phyloP scores from a whole-genome alignment of 106 monocot species.

The Agapanthus africanus region DNA sequence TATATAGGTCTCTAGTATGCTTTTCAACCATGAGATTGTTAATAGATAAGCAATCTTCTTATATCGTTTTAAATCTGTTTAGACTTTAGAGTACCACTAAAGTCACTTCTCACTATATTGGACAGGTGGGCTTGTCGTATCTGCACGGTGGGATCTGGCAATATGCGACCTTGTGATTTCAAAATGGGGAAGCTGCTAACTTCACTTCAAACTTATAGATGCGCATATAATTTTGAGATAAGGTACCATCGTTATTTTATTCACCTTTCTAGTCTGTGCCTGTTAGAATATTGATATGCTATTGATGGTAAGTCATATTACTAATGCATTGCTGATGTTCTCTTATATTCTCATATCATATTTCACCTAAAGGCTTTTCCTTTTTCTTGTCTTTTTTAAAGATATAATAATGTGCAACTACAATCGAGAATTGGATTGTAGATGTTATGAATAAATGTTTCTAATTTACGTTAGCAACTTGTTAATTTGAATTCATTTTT shows the following conservation, averaged over 20 bases:
- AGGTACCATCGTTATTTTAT: constrained; percentile 27
- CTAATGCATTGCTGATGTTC: neutral
- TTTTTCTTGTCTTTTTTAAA: too few relatives aligned
- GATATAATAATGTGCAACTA: neutral
- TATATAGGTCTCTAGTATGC: too few relatives aligned
- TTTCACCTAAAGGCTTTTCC: neutral
- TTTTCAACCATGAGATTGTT: too few relatives aligned
- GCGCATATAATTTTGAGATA: constrained; percentile 64
- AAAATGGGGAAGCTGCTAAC: constrained; percentile 57
- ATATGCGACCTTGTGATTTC: constrained; percentile 60
- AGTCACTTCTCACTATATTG: too few relatives aligned
- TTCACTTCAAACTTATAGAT: constrained; percentile 68
- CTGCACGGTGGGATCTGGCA: constrained; percentile 32
- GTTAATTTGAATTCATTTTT: neutral
- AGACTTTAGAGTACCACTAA: too few relatives aligned
- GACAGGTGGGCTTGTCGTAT: constrained; percentile 65
- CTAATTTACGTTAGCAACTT: neutral
- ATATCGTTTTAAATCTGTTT: too few relatives aligned
- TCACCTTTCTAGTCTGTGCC: neutral
- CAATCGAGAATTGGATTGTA: neutral
- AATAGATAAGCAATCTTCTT: too few relatives aligned
- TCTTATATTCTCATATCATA: neutral
- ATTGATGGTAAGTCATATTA: neutral
- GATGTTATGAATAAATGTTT: neutral
- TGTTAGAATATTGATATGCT: neutral